Base-by-base conservation (phyloP, 495 filamentous ascomycete species). In the Cercophora samala region DNA sequence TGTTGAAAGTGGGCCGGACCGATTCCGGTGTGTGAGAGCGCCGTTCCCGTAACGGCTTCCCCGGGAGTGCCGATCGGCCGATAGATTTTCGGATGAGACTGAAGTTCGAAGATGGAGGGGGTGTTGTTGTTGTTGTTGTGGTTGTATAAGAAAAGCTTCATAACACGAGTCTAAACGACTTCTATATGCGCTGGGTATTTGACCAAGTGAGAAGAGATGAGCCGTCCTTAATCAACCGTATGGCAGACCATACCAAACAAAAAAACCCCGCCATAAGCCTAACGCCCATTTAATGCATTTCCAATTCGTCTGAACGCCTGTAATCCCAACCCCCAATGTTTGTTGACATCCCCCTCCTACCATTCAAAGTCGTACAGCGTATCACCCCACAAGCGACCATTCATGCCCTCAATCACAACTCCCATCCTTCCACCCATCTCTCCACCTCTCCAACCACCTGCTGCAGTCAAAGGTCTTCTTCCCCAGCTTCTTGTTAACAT, bases 381-480 rank as follows among this genome's bases (percentile, higher is more conserved):
- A 32, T 32, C 29, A 32, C 29, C 3, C 29, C 29, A 32, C 29
- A 32, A 3, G 9, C 37, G 23, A 58, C 13, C 19, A 58, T 17
- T 13, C 37, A 18, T 58, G 21, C 23, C 15, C 8, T 77, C 58
- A 84, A 66, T 82, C 82, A 63, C 84, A 86, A 1, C 82, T 77
- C 24, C 94, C 94, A 85, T 97, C 93, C 80, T 89, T 91, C 91
- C 93, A 96, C 3, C 95, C 96, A 13, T 87, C 91, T 81, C 90
- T 82, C 95, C 95, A 98, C 78, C 95, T 85, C 83, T 98, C 93
- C 78, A 96, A 88, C 92, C 94, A 97, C 74, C 85, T 87, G 23
- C 80, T 80, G 79, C 95, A 98, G 84, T 99, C 93, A 83, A 99
- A 99, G 72, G 83, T 84, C 72, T 86, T 82, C 83, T 98, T 98